phyloP scores from a whole-genome alignment of 768 basidiomycete genomes.

The Tremella fuciformis region DNA sequence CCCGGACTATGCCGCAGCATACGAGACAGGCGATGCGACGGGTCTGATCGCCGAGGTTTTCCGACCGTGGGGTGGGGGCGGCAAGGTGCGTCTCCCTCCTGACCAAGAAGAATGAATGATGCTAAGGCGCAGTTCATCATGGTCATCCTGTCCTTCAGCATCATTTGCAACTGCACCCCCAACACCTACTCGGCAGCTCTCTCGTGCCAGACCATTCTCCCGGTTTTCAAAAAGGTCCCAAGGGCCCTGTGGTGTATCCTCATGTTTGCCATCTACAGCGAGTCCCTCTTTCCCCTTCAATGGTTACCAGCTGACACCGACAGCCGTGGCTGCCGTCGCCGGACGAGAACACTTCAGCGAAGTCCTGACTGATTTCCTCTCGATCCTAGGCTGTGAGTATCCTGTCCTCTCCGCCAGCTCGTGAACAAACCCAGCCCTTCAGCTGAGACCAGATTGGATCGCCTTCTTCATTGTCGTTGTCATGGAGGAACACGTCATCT shows the following conservation, averaged over 20 bases:
- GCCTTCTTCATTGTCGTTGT: slow-evolving; percentile 53
- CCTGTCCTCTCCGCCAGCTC: background rate
- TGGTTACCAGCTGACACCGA: background rate
- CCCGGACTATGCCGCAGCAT: slow-evolving; percentile 55
- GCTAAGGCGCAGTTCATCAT: slow-evolving; percentile 53
- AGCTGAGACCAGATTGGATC: background rate
- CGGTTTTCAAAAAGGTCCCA: slow-evolving; percentile 55
- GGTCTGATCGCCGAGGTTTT: slow-evolving; percentile 56
- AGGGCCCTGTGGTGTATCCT: slow-evolving; percentile 57
- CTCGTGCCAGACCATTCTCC: slow-evolving; percentile 56
- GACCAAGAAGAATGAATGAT: background rate
- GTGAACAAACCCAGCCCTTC: background rate
- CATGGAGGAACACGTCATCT: slow-evolving; percentile 57
- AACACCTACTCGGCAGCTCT: slow-evolving; percentile 58
- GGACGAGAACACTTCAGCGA: slow-evolving; percentile 55
- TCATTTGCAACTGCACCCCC: slow-evolving; percentile 54
- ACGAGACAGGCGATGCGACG: slow-evolving; percentile 55
- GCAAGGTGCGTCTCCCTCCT: slow-evolving; percentile 20
- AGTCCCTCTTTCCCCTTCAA: slow-evolving; percentile 2
- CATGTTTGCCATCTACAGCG: slow-evolving; percentile 47
- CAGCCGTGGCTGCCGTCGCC: slow-evolving; percentile 27
- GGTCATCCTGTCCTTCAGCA: slow-evolving; percentile 56
- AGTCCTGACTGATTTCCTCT: slow-evolving; percentile 56
- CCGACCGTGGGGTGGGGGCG: slow-evolving; percentile 55
- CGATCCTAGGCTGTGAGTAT: slow-evolving; percentile 51